Evolutionary conservation across 192 early-diverging fungal genomes (phyloP).

Genomic region (Podila horticola): DNA sequence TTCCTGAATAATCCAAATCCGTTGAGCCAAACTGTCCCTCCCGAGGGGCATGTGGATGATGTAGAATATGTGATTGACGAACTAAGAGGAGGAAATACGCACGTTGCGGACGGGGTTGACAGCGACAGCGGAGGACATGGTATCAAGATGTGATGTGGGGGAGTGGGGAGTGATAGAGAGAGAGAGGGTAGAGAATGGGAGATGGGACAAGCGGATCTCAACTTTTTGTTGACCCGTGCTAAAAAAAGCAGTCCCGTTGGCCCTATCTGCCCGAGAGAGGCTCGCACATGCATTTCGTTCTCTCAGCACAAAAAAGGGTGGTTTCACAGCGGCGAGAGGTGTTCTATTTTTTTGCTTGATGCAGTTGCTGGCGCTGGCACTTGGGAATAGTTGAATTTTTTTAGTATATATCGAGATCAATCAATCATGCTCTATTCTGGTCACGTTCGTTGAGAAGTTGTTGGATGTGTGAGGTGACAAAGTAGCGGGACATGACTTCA

Average conservation of each 20-base stretch:
- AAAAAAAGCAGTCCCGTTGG: too few species aligned
- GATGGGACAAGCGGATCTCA: neutral
- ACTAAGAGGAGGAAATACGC: neutral
- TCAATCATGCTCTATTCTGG: neutral
- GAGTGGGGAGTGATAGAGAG: constrained; percentile 6
- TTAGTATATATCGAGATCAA: neutral
- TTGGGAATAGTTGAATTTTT: too few species aligned
- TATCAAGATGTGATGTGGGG: constrained; percentile 21
- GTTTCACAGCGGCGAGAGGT: too few species aligned
- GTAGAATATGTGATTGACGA: neutral
- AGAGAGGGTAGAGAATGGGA: neutral
- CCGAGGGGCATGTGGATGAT: neutral
- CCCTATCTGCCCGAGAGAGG: too few species aligned
- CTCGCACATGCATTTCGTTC: too few species aligned
- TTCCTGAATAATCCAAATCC: constrained; percentile 2
- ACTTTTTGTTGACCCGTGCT: neutral
- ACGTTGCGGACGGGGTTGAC: constrained; percentile 50
- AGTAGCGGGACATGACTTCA: constrained; percentile 43
- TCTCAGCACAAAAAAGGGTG: too few species aligned
- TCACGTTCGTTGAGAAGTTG: constrained; percentile 35
- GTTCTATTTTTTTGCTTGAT: too few species aligned
- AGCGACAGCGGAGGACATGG: constrained; percentile 40
- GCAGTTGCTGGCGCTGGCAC: too few species aligned
- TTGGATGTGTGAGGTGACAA: constrained; percentile 54
- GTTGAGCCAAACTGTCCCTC: too few species aligned